Percentiles rank a stretch among this genome's conserved stretches.
Evolutionary conservation across 1,139 yeast genomes (phyloP).

Genomic region (Yamadazyma atlantica): DNA sequence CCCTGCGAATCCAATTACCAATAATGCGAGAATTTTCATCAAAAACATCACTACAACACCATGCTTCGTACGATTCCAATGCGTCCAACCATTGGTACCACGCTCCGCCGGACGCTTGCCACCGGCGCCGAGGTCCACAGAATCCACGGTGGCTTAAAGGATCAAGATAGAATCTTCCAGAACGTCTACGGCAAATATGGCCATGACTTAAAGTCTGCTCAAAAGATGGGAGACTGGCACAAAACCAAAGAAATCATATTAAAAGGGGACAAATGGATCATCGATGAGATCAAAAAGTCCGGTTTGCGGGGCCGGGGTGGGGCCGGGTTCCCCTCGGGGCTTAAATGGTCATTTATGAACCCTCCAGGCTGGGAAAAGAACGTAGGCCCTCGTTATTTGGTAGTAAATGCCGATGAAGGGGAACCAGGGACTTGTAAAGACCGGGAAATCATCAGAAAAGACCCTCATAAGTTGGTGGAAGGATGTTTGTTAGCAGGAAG

Average conservation of each 20-base stretch:
- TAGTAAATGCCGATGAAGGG: conserved; percentile 90
- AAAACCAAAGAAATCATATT: conserved; percentile 80
- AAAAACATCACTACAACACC: conserved; percentile 6
- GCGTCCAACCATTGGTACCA: too few relatives aligned
- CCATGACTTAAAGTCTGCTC: conserved; percentile 68
- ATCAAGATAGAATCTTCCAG: conserved; percentile 84
- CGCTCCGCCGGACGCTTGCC: too few relatives aligned
- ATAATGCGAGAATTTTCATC: conserved; percentile 11
- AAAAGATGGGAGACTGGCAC: conserved; percentile 86
- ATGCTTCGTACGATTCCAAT: conserved; percentile 33
- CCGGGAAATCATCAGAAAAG: conserved; percentile 84
- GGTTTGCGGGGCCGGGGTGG: conserved; percentile 93
- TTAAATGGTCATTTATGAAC: conserved; percentile 91
- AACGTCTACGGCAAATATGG: conserved; percentile 77
- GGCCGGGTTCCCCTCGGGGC: conserved; percentile 89
- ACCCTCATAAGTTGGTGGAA: conserved; percentile 86
- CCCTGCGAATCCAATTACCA: conserved; percentile 25
- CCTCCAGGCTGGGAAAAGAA: conserved; percentile 95
- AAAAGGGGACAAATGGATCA: conserved; percentile 87
- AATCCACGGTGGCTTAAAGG: conserved; percentile 72
- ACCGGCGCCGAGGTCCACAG: conserved; percentile 53
- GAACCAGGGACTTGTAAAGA: conserved; percentile 94
- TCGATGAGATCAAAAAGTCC: conserved; percentile 78
- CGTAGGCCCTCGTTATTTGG: conserved; percentile 79
- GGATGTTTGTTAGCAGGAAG: conserved; percentile 87